These are phyloP conservation scores for Oemleria cerasiformis DNA, from an alignment of 306 rosid species.

Conservation along the genomic window DNA sequence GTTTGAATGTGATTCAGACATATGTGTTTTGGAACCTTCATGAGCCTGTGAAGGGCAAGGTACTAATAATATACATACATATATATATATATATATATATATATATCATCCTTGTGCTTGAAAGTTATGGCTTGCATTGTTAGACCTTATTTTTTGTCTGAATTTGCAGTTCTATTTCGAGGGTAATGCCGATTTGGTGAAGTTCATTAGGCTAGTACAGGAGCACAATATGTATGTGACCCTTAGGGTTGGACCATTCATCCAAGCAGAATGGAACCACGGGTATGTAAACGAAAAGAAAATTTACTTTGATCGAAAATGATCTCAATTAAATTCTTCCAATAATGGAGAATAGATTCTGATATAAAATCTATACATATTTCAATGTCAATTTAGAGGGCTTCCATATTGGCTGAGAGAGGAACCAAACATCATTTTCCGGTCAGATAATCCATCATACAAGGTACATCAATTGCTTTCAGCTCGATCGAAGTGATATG, in stretches of 20 bases:
- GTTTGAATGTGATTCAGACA: conserved; percentile 80
- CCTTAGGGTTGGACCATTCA: conserved; percentile 85
- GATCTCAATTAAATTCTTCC: neutral
- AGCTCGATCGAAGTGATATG: neutral
- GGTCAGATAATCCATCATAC: conserved; percentile 58
- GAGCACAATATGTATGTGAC: conserved; percentile 56
- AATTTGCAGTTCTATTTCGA: conserved; percentile 46
- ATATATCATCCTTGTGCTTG: no score
- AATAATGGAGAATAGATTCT: neutral
- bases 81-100: no score
- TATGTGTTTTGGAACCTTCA: conserved; percentile 91
- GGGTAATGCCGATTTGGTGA: conserved; percentile 68
- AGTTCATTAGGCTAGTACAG: conserved; percentile 51
- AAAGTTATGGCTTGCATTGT: neutral
- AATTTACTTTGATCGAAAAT: neutral
- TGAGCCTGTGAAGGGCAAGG: conserved; percentile 75
- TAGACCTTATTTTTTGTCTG: neutral
- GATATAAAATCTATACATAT: neutral
- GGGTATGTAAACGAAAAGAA: conserved; percentile 43
- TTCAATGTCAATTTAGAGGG: conserved; percentile 50
- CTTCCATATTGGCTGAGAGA: conserved; percentile 94
- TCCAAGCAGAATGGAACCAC: conserved; percentile 98
- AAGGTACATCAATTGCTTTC: conserved; percentile 49
- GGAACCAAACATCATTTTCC: conserved; percentile 60
- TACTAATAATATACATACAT: no score